These are phyloP conservation scores for Parastagonospora avenae DNA, from an alignment of 2,329 filamentous ascomycete species.

Conservation along the genomic window DNA sequence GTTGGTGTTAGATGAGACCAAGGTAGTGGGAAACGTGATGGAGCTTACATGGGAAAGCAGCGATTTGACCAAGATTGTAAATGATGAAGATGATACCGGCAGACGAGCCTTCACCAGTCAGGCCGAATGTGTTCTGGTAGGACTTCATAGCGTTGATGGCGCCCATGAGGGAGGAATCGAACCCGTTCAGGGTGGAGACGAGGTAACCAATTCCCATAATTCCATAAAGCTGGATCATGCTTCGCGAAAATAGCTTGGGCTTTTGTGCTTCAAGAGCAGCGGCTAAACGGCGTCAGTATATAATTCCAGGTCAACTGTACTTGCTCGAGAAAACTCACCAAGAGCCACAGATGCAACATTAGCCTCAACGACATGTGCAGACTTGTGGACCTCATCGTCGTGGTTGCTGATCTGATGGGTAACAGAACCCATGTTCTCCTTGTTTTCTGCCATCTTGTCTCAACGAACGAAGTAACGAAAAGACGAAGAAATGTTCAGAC, in stretches of 20 bases:
- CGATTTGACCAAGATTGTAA: conserved; percentile 58
- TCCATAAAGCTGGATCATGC: conserved; percentile 40
- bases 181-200: conserved; percentile 43
- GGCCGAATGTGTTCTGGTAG: conserved; percentile 57
- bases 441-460: conserved; percentile 24
- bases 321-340: conserved; percentile 12
- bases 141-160: conserved; percentile 59
- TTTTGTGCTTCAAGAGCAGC: conserved; percentile 41
- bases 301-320: background rate
- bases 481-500: conserved; percentile 3
- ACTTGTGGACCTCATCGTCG: conserved; percentile 29
- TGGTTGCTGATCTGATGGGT: conserved; percentile 30
- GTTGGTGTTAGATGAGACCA: background rate
- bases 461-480: background rate
- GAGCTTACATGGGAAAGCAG: conserved; percentile 51
- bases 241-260: conserved; percentile 34
- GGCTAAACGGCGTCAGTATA: conserved; percentile 21
- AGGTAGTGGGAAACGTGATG: background rate
- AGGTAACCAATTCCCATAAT: conserved; percentile 44
- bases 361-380: conserved; percentile 29
- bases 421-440: conserved; percentile 23
- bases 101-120: conserved; percentile 55
- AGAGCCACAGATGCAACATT: conserved; percentile 39
- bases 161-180: conserved; percentile 49
- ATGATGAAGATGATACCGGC: conserved; percentile 55